Evolutionary conservation across 768 basidiomycete genomes (phyloP).

Genomic region (Termitomyces sp.): DNA sequence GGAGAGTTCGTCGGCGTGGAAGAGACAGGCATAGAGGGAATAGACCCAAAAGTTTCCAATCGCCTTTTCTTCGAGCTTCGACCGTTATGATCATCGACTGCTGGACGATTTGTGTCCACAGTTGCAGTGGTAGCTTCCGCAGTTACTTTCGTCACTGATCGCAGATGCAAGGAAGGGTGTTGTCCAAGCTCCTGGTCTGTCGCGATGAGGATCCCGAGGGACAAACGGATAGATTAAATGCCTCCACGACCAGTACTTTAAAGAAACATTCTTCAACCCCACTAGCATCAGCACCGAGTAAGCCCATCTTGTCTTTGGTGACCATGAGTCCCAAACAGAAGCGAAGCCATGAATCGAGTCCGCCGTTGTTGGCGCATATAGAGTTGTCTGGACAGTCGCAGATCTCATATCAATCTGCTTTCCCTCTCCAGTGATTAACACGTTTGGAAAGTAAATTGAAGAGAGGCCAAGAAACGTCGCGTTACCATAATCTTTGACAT

Average conservation of each 20-base stretch:
- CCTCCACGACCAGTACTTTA: no score
- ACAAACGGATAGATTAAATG: neutral
- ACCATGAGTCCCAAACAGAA: no score
- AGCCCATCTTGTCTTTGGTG: no score
- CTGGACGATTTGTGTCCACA: neutral
- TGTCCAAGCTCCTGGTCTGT: neutral
- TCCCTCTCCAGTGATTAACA: neutral
- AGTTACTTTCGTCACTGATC: neutral
- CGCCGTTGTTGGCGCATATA: neutral
- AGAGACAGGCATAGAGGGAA: neutral
- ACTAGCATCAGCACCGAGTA: no score
- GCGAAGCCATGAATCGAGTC: neutral
- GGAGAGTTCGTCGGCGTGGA: neutral
- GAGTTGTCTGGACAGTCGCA: neutral
- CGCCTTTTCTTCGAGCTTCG: neutral
- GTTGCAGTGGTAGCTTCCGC: no score
- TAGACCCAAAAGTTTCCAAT: neutral
- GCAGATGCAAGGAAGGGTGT: neutral
- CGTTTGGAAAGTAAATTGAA: neutral
- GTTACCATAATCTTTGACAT: neutral
- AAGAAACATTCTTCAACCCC: no score
- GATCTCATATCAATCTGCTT: neutral
- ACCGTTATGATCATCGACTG: neutral
- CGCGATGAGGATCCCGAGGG: neutral
- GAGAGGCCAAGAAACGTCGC: neutral